Conservation (phyloP, 306 rosid species). For the Lotus japonicus region DNA sequence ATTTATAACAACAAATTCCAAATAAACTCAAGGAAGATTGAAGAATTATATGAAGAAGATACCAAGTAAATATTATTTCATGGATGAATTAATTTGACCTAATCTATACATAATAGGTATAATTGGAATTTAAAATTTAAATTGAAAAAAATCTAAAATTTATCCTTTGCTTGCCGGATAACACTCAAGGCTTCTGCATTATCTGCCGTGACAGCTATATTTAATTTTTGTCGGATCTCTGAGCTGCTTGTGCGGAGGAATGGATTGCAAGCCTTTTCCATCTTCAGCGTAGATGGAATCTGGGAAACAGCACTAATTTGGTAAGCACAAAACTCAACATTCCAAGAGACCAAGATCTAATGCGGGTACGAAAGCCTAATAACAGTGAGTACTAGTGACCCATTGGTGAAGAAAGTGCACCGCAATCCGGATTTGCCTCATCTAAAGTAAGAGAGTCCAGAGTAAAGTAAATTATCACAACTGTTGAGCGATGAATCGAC, state of each 20-base stretch:
- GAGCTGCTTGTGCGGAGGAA: conserved; percentile 72
- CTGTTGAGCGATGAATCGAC: too few relatives aligned
- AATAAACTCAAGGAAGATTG: conserved; percentile 17
- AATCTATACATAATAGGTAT: conserved; percentile 36
- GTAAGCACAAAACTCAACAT: neutral
- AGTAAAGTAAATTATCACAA: too few relatives aligned
- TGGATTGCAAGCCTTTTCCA: conserved; percentile 90
- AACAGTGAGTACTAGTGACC: neutral
- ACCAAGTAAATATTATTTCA: conserved; percentile 8
- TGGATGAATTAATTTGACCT: conserved; percentile 22
- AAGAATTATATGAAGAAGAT: conserved; percentile 3
- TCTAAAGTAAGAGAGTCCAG: too few relatives aligned
- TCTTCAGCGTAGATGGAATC: conserved; percentile 74
- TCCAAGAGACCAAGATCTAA: conserved; percentile 1
- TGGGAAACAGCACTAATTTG: conserved; percentile 20
- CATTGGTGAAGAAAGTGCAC: neutral
- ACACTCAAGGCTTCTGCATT: conserved; percentile 66
- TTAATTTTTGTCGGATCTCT: conserved; percentile 61
- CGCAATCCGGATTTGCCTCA: neutral
- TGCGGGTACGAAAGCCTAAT: neutral
- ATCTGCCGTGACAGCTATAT: conserved; percentile 48
- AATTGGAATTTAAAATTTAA: neutral
- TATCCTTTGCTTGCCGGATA: conserved; percentile 72
- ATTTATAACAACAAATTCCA: neutral
- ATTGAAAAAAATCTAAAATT: conserved; percentile 38